Base-by-base conservation (phyloP, 345 rosid genomes). In the Sisymbrium altissimum region DNA sequence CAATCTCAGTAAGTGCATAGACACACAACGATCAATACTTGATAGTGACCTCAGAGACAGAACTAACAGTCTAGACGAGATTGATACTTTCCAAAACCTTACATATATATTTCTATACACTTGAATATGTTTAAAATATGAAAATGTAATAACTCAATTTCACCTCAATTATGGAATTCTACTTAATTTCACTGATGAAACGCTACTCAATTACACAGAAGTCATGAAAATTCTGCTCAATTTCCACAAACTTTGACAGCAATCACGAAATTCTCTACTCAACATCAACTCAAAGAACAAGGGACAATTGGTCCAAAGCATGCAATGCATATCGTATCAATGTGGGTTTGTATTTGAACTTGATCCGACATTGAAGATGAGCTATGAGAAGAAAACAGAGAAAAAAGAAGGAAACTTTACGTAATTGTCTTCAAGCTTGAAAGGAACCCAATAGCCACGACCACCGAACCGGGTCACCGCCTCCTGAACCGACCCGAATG, bases 391-490 rank as follows among this genome's bases (percentile, higher is more conserved):
- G 29, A 57, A 59, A 30, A 40, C 4, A 14, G 41, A 17, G 64
- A 57, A 75, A 57, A 75, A 68, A 27, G 29, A 41, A 13, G 36
- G 0, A 14, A 36, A 70, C 68, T 79, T 78, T 54, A 84, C 84
- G 62, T 71, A 80, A 23, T 27, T 66, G 18, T 83, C 85, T 15
- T 82, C 83, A 41, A 89, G 78, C 77, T 83, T 84, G 50, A 82
- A 84, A 14, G 92, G 93, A 64, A 84, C 75, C 97, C 97, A 89
- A 14, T 88, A 78, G 9, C 93, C 96, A 73, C 87, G 86, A 52
- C 96, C 96, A 40, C 97, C 97, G 57, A 95, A 95, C 23, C 89
- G 88, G 21, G 86, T 86, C 66, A 94, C 97, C 0, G 97, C 99
- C 79, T 95, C 99, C 77, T 89, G 86, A 60, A 95, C 97, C 0